Evolutionary conservation across 192 early-diverging fungal species (phyloP), one percentile per base, ranked within the genome.

Genomic region (Paraglomus occultum): DNA sequence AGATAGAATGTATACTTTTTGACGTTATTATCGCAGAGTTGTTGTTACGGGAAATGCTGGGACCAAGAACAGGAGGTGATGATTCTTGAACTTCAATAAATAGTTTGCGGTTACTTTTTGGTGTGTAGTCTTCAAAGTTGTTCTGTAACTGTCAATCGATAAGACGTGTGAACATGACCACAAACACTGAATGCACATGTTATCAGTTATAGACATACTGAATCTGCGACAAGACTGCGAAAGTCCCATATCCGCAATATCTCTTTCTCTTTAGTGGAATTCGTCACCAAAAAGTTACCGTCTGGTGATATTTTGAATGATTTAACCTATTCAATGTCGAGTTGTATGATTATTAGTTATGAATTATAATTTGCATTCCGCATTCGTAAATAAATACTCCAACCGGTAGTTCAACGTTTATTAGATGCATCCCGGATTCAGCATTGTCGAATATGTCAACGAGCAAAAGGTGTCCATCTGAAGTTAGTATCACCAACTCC

Each of bases 271-370:
- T 62, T 43, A 5, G 18, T 62, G 39, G 59, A 43, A 62, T 62
- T 62, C 20, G 59, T 62, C n/a, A 45, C 43, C 9, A 62, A 18
- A 43, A 62, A 62, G 15, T 62, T 62, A 18, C 59, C 59, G 44
- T 62, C 59, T 8, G 59, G 59, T 10, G 59, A 62, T 0, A 62
- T 18, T 6, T 62, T 43, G 17, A 62, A 62, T 12, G 18, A 62
- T 62, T 62, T 62, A 43, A 62, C 39, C 59, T 62, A 45, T 38
- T 17, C 18, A 17, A 42, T 17, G 18, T 17, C 39, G 44, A 18
- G 22, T 38, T 38, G 5, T 10, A 10, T 17, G 17, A 62, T 44
- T 18, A 45, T 14, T 44, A 44, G 44, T 44, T 5, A 44, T 12
- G 39, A 45, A 59, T 9, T 40, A 17, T n/a, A 44, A 62, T 40